Evolutionary conservation across 345 rosid genomes (phyloP).

Genomic region (Erucastrum elatum): DNA sequence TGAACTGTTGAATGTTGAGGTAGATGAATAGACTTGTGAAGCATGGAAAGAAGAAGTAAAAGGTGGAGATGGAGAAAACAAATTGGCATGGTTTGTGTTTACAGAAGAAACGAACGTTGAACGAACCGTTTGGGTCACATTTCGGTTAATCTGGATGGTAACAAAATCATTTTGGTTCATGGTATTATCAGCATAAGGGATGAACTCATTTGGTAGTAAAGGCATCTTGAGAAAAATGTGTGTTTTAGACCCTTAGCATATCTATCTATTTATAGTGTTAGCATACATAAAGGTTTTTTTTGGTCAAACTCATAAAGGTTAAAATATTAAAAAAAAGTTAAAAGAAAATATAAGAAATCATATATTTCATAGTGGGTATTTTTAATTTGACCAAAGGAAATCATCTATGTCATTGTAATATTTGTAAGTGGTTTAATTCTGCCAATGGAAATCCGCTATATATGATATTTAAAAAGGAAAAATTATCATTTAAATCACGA

Average conservation of each 20-base stretch:
- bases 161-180: neutral
- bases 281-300: too few relatives aligned
- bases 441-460: too few relatives aligned
- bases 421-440: too few relatives aligned
- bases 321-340: neutral
- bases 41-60: neutral
- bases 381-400: neutral
- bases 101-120: neutral
- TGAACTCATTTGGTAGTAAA: constrained; percentile 9
- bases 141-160: constrained; percentile 6
- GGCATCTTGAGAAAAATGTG: neutral
- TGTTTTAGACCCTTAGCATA: neutral
- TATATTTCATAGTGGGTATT: neutral
- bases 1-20: neutral
- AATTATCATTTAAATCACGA: too few relatives aligned
- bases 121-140: neutral
- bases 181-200: neutral
- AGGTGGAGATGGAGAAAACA: neutral
- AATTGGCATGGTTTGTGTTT: neutral
- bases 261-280: constrained; percentile 10
- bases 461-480: too few relatives aligned
- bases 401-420: neutral
- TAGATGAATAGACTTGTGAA: neutral
- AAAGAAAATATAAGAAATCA: neutral
- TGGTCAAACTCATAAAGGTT: neutral